These are phyloP conservation scores for Leonotis leonurus DNA, from an alignment of 257 asterid genomes.

Conservation along the genomic window DNA sequence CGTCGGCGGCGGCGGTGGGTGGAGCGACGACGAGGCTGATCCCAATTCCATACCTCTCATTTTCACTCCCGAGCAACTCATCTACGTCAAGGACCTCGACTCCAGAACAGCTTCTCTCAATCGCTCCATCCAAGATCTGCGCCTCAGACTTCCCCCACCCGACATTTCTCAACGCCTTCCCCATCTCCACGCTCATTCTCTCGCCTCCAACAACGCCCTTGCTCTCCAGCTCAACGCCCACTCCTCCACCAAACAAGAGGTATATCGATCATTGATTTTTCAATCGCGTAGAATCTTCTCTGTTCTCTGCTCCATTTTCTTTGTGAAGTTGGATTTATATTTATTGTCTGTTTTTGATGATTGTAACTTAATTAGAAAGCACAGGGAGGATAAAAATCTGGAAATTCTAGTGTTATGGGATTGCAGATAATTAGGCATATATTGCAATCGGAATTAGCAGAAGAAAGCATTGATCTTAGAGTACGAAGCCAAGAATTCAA, in stretches of 20 bases:
- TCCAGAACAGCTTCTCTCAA: conserved; percentile 53
- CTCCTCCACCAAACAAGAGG: conserved; percentile 85
- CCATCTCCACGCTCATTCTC: conserved; percentile 91
- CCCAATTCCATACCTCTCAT: conserved; percentile 66
- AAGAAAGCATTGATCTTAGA: too few relatives aligned
- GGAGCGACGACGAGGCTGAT: conserved; percentile 45
- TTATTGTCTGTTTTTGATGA: neutral
- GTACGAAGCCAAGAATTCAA: too few relatives aligned
- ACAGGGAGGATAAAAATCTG: neutral
- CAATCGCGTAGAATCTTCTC: neutral
- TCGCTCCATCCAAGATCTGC: conserved; percentile 93
- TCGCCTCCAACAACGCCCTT: conserved; percentile 84
- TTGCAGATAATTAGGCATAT: neutral
- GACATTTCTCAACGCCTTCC: conserved; percentile 92
- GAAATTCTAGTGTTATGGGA: neutral
- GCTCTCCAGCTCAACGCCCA: conserved; percentile 88
- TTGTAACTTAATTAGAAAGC: neutral
- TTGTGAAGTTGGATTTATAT: neutral
- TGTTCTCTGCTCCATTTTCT: neutral
- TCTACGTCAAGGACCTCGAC: conserved; percentile 60
- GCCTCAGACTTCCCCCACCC: conserved; percentile 87
- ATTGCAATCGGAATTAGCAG: neutral
- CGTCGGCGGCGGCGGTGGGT: conserved; percentile 59
- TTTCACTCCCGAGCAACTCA: conserved; percentile 73
- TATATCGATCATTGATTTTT: neutral